Percentiles rank a stretch among this genome's conserved stretches.
phyloP scores from a whole-genome alignment of 106 monocot species.

The Vanilla planifolia region DNA sequence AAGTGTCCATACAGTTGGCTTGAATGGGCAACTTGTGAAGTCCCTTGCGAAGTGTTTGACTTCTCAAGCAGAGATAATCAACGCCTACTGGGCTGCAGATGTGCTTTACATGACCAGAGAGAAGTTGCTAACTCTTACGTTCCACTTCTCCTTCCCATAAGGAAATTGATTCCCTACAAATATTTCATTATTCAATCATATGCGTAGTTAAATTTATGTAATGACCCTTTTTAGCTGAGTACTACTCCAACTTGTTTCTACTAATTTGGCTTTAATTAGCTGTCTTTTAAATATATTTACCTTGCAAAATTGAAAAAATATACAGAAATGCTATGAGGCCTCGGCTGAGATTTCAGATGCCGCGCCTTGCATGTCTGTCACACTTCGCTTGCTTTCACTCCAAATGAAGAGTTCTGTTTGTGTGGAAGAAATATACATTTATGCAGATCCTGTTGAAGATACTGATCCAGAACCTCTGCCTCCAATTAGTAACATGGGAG shows the following conservation, averaged over 20 bases:
- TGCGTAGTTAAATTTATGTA: no score
- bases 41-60: no score
- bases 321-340: constrained; percentile 78
- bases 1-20: no score
- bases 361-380: constrained; percentile 59
- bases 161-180: no score
- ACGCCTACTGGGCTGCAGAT: no score
- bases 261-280: constrained; percentile 1
- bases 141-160: no score
- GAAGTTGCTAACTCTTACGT: no score
- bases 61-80: no score
- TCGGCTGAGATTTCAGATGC: constrained; percentile 85
- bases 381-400: constrained; percentile 76
- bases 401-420: constrained; percentile 50
- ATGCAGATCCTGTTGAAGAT: constrained; percentile 67
- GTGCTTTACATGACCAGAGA: no score
- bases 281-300: neutral
- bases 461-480: constrained; percentile 18
- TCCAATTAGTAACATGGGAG: constrained; percentile 19
- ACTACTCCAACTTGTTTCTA: neutral
- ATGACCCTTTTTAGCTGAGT: no score
- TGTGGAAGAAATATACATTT: constrained; percentile 80
- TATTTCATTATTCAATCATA: no score
- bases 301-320: neutral
- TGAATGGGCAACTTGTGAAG: no score